phyloP scores from a whole-genome alignment of 768 basidiomycete species.

The Vararia minispora region DNA sequence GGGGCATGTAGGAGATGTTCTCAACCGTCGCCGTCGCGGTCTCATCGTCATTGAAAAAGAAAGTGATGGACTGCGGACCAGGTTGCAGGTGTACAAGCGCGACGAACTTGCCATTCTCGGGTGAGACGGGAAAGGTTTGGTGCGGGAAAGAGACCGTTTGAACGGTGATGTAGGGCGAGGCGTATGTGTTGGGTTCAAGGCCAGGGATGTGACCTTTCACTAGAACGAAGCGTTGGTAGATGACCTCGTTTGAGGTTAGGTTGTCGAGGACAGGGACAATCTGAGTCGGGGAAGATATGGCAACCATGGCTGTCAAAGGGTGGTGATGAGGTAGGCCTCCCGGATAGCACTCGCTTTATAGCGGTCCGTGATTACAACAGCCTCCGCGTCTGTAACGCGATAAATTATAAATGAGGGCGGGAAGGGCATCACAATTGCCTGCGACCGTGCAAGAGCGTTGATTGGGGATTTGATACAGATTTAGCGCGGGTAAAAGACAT shows the following conservation, averaged over 20 bases:
- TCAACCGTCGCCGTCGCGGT: background rate
- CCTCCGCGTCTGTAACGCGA: too few relatives aligned
- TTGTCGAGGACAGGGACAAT: conserved; percentile 1
- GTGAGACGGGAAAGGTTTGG: background rate
- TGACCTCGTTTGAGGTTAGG: background rate
- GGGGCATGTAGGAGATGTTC: conserved; percentile 1
- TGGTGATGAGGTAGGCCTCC: too few relatives aligned
- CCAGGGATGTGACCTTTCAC: background rate
- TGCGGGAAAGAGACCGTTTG: background rate
- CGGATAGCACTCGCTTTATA: too few relatives aligned
- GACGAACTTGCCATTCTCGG: background rate
- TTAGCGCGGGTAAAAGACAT: too few relatives aligned
- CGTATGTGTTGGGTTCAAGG: background rate
- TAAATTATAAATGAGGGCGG: too few relatives aligned
- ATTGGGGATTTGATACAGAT: too few relatives aligned
- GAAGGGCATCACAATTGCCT: too few relatives aligned
- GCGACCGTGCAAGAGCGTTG: too few relatives aligned
- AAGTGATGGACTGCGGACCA: conserved; percentile 1
- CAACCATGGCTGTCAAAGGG: too few relatives aligned
- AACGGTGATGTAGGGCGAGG: conserved; percentile 1
- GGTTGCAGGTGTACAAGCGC: conserved; percentile 1
- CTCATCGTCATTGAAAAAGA: background rate
- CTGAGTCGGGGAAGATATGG: too few relatives aligned
- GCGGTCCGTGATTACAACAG: too few relatives aligned
- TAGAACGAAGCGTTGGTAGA: conserved; percentile 1